Base-by-base conservation (phyloP, 805 yeast genomes). In the Vanderwaltozyma verrucispora region DNA sequence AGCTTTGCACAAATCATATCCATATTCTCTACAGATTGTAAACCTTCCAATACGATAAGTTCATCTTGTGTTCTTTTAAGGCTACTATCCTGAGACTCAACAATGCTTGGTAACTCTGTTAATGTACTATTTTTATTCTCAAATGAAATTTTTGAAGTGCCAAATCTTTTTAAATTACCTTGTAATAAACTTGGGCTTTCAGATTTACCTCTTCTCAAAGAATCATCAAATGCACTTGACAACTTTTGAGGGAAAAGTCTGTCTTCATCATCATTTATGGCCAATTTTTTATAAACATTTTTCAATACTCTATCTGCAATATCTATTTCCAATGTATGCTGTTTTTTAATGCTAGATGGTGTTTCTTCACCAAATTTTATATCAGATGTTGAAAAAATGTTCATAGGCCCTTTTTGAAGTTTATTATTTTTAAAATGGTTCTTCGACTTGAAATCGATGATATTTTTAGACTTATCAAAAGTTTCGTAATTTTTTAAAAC, bases 1-100 rank as follows among this genome's bases (percentile, higher is more conserved):
- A 84, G 61, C 40, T 75, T 80, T 0, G 89, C 83, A 50, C 89
- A 80, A 2, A 85, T 77, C 4, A 72, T 65, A 49, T 80, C 89
- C 45, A 77, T 65, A 43, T 69, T 71, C 36, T 72, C 77, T 18
- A 68, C 68, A 16, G 72, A 70, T 40, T 68, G 67, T 21, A 80
- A 46, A 12, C 74, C 57, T 42, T 67, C 68, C 3, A 73, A 42
- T 32, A 76, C 48, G 11, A 55, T 54, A 4, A 45, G 32, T 38
- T 53, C 58, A 31, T 49, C 50, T 14, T 37, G 28, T 3, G 25
- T 46, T 56, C 50, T 37, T 44, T 17, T 31, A 10, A 25, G 23
- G 19, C 17, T 19, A 8, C 14, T 14, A 27, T 26, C 15, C 3
- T 20, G 20, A 3, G 14, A n/a, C 16, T 19, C 17, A 15, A 15